Conservation (phyloP, 1,139 yeast species). For the Saccharomyces uvarum region DNA sequence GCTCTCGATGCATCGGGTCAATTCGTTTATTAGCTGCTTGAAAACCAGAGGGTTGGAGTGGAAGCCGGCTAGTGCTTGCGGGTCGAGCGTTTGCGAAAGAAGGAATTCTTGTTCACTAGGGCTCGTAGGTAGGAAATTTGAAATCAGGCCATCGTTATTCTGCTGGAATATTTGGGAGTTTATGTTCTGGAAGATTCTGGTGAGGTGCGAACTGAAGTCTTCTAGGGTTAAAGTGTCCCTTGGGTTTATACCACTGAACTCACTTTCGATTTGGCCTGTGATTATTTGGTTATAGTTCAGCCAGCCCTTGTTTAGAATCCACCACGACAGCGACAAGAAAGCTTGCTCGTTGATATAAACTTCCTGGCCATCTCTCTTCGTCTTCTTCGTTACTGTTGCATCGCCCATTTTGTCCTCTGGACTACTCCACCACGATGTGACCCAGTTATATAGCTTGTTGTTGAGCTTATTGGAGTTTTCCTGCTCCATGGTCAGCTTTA, state of each 20-base stretch:
- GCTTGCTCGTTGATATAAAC: slow-evolving; percentile 56
- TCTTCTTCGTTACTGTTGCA: slow-evolving; percentile 14
- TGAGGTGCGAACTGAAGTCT: slow-evolving; percentile 42
- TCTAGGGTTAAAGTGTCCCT: slow-evolving; percentile 59
- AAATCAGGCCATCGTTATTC: slow-evolving; percentile 8
- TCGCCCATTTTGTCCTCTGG: neutral
- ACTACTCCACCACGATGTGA: neutral
- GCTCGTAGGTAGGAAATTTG: slow-evolving; percentile 29
- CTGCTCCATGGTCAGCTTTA: slow-evolving; percentile 45
- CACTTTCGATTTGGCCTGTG: slow-evolving; percentile 49
- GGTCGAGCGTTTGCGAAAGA: slow-evolving; percentile 37
- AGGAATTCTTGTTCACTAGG: slow-evolving; percentile 30
- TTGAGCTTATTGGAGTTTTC: neutral
- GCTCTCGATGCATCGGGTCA: slow-evolving; percentile 34
- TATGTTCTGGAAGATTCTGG: slow-evolving; percentile 36
- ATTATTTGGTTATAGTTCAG: slow-evolving; percentile 46
- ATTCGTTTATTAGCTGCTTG: slow-evolving; percentile 39
- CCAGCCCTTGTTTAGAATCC: slow-evolving; percentile 90
- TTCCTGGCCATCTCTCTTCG: slow-evolving; percentile 11
- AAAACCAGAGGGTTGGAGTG: slow-evolving; percentile 26
- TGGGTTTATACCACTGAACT: slow-evolving; percentile 61
- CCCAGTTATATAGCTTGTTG: neutral
- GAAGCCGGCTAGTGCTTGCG: slow-evolving; percentile 27
- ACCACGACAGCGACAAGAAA: slow-evolving; percentile 85
- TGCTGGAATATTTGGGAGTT: slow-evolving; percentile 33